phyloP scores from a whole-genome alignment of 108 stramenopile species.

The Nitzschia sp. region DNA sequence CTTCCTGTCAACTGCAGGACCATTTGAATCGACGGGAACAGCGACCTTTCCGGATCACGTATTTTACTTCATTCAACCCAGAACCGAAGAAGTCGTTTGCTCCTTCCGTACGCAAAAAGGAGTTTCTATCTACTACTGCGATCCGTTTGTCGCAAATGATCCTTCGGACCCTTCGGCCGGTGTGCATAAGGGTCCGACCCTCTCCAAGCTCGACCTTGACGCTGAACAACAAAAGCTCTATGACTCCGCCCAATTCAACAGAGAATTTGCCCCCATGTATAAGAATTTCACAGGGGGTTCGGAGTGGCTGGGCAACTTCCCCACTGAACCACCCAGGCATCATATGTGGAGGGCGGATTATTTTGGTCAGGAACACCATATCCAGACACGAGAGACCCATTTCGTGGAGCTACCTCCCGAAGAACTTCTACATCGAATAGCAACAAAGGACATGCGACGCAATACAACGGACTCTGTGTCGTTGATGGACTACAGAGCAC shows the following conservation, averaged over 20 bases:
- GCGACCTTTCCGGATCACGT: conserved; percentile 47
- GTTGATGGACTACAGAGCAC: conserved; percentile 54
- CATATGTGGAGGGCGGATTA: conserved; percentile 50
- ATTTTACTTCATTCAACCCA: conserved; percentile 17
- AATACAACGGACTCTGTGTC: conserved; percentile 21
- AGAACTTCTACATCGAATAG: conserved; percentile 11
- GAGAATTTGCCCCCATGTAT: conserved; percentile 42
- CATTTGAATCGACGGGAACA: conserved; percentile 42
- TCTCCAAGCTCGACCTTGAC: not conserved
- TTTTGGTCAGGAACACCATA: conserved; percentile 49
- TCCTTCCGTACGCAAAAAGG: conserved; percentile 24
- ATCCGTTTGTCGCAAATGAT: conserved; percentile 30
- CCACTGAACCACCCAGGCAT: conserved; percentile 34
- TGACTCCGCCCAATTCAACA: conserved; percentile 33
- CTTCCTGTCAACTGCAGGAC: conserved; percentile 22
- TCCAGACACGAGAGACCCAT: conserved; percentile 59
- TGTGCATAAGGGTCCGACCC: conserved; percentile 2
- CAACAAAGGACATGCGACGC: conserved; percentile 29
- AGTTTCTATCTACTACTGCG: conserved; percentile 36
- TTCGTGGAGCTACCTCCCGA: conserved; percentile 51
- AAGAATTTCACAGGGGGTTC: conserved; percentile 49
- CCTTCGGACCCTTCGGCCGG: conserved; percentile 33
- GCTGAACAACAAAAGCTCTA: conserved; percentile 22
- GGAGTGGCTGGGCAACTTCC: conserved; percentile 47
- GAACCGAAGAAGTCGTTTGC: conserved; percentile 27